These are phyloP conservation scores for Mortierella sp. DNA, from an alignment of 371 early-diverging fungal species.

Conservation along the genomic window DNA sequence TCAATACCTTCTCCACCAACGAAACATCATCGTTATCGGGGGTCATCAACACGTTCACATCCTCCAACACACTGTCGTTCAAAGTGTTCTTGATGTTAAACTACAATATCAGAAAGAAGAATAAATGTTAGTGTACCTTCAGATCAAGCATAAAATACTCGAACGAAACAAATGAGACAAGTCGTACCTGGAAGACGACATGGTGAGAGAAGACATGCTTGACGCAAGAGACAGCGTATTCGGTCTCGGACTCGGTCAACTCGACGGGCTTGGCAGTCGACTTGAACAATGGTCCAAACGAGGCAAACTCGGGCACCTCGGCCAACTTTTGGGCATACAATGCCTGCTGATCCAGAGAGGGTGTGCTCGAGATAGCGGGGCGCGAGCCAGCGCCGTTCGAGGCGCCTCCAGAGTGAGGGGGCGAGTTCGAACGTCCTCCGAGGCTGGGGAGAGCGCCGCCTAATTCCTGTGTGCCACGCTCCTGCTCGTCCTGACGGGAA, in stretches of 20 bases:
- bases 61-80: slow-evolving; percentile 92
- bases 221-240: slow-evolving; percentile 92
- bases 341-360: slow-evolving; percentile 74
- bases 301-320: slow-evolving; percentile 85
- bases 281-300: slow-evolving; percentile 90
- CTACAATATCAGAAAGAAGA: slow-evolving; percentile 34
- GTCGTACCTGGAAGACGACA: slow-evolving; percentile 90
- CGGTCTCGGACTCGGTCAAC: slow-evolving; percentile 96
- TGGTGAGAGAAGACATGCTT: slow-evolving; percentile 95
- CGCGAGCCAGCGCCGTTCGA: slow-evolving; percentile 50
- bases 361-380: slow-evolving; percentile 51
- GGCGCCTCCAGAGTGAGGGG: slow-evolving; percentile 41
- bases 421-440: slow-evolving; percentile 34
- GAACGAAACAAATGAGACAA: background rate
- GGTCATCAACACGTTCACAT: slow-evolving; percentile 90
- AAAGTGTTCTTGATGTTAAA: slow-evolving; percentile 96
- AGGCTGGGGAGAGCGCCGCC: slow-evolving; percentile 35
- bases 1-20: slow-evolving; percentile 66
- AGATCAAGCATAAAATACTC: background rate
- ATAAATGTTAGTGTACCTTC: background rate
- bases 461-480: slow-evolving; percentile 64
- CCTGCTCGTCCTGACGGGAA: slow-evolving; percentile 86
- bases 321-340: slow-evolving; percentile 83
- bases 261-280: slow-evolving; percentile 81
- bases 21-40: slow-evolving; percentile 77